Evolutionary conservation across 2,329 filamentous ascomycete genomes (phyloP).

Genomic region (Pseudohalonectria lignicola): DNA sequence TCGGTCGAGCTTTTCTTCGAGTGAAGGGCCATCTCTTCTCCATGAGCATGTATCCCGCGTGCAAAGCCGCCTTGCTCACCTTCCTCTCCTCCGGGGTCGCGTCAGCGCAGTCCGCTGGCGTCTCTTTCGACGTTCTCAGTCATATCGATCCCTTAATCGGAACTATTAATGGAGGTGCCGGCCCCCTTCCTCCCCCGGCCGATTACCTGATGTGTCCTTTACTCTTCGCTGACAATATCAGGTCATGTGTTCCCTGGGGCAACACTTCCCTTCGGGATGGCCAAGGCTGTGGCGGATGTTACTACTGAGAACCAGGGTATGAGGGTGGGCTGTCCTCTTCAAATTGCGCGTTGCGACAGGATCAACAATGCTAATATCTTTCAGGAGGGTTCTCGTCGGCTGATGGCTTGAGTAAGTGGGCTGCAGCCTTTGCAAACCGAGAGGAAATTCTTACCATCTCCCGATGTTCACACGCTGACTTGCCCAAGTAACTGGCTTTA

Average conservation of each 20-base stretch:
- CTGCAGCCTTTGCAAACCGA: no score
- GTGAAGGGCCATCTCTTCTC: no score
- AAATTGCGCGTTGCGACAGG: not conserved
- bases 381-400: slow-evolving; percentile 14
- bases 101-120: no score
- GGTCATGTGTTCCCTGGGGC: slow-evolving; percentile 18
- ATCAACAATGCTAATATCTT: not conserved
- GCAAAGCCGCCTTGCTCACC: no score
- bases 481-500: slow-evolving; percentile 15
- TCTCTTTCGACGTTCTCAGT: no score
- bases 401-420: slow-evolving; percentile 7
- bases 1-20: no score
- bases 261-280: slow-evolving; percentile 17
- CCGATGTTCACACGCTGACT: no score
- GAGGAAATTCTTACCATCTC: not conserved
- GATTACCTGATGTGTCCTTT: no score
- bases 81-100: no score
- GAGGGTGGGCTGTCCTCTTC: not conserved
- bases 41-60: no score
- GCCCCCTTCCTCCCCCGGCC: not conserved
- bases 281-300: slow-evolving; percentile 16
- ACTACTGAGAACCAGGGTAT: slow-evolving; percentile 11
- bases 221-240: no score
- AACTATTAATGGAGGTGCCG: slow-evolving; percentile 14
- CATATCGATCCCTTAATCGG: slow-evolving; percentile 16